A percentile compares a stretch with the other conserved stretches of the same genome.
phyloP scores from a whole-genome alignment of 1,284 basidiomycete species.

The Lentinula novae-zelandiae region DNA sequence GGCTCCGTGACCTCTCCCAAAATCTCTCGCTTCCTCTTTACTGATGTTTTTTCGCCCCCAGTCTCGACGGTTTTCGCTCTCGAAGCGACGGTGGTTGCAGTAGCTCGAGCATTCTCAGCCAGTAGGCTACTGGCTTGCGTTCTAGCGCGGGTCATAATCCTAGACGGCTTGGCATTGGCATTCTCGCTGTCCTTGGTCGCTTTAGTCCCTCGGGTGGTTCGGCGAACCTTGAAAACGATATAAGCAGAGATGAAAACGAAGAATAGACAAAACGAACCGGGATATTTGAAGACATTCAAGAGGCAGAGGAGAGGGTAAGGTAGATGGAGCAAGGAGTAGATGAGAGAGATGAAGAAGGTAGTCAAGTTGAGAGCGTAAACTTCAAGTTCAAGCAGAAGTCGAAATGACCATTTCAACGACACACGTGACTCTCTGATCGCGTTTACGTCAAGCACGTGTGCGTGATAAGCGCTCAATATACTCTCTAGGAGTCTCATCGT shows the following conservation, averaged over 20 bases:
- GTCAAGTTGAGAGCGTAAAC: not conserved
- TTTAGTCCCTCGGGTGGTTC: conserved; percentile 24
- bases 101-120: conserved; percentile 20
- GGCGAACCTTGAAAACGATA: conserved; percentile 9
- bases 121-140: conserved; percentile 19
- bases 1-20: conserved; percentile 32
- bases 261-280: conserved; percentile 10
- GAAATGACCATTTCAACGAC: not conserved
- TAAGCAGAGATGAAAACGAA: not conserved
- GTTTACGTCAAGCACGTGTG: not conserved
- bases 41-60: conserved; percentile 18
- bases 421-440: not conserved
- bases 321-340: not conserved
- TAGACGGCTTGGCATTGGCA: conserved; percentile 29
- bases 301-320: not conserved
- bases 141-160: conserved; percentile 28
- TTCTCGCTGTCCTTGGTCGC: conserved; percentile 29
- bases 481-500: not conserved
- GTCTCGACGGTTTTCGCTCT: conserved; percentile 21
- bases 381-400: not conserved
- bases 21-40: conserved; percentile 36
- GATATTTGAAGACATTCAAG: conserved; percentile 12
- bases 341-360: not conserved
- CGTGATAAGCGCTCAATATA: not conserved
- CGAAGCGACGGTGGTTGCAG: conserved; percentile 22